Evolutionary conservation across 768 basidiomycete species (phyloP), one percentile per base, ranked within the genome.

Genomic region (Pulveroboletus sp.): DNA sequence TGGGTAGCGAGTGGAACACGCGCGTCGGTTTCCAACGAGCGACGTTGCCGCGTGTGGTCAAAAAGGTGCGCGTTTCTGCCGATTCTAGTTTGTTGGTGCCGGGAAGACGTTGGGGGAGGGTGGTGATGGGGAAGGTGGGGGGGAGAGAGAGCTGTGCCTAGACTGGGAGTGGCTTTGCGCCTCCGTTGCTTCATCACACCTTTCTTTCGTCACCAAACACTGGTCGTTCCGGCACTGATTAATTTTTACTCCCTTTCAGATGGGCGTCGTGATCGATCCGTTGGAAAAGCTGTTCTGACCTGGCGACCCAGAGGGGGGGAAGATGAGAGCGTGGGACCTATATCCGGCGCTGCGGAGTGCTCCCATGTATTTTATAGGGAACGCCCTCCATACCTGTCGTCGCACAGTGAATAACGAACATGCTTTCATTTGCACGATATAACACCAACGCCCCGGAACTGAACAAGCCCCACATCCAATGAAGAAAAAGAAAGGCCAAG

Each of bases 1-100:
- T 97, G 27, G 95, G 95, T 7, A 75, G 75, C 43, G 95, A 98
- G 67, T 99, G 93, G 93, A 95, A 95, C 60, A 93, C 93, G 1
- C 76, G 92, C 43, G 77, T 88, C 8, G 85, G 75, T 4, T 89
- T 91, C 78, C 89, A 92, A 70, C 74, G 82, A 53, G 88, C 79
- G 50, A 95, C 93, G 24, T 62, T 94, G 56, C 93, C 93, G 2
- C 80, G 79, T 55, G 84, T 96, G 9, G 82, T 88, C 51, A 93
- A 87, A 71, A 97, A 94, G 84, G 89, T 85, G 51, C 49, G 40
- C n/a, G 15, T 33, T 31, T 11, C 2, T 31, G 2, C 21, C 21
- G 21, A 21, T 4, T 21, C 21, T 21, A 4, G 21, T 21, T 2
- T 21, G 21, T 21, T 21, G 21, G 21, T 21, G 21, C 21, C 21